These are phyloP conservation scores for Helianthus annuus DNA, from an alignment of 129 eudicot genomes.

Conservation along the genomic window HanXRQr2.0-SUNRISE NC_035445.2:67891761-67892260, in stretches of 20 bases:
- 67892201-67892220: too few relatives aligned
- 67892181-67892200: too few relatives aligned
- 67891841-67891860: conserved; percentile 3
- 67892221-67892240: too few relatives aligned
- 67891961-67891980: conserved; percentile 16
- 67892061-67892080: conserved; percentile 28
- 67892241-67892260: too few relatives aligned
- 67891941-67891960: conserved; percentile 23
- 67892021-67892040: conserved; percentile 22
- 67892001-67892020: conserved; percentile 39
- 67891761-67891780: conserved; percentile 20
- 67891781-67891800: conserved; percentile 21
- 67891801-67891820: conserved; percentile 36
- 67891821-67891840: conserved; percentile 17
- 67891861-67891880: conserved; percentile 31
- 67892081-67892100: conserved; percentile 21
- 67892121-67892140: conserved; percentile 41
- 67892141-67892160: conserved; percentile 37
- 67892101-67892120: conserved; percentile 32
- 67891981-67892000: conserved; percentile 29
- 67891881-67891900: conserved; percentile 14
- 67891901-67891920: conserved; percentile 19
- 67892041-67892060: conserved; percentile 39
- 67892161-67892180: conserved; percentile 18
- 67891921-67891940: conserved; percentile 8